phyloP scores from a whole-genome alignment of 2,329 filamentous ascomycete genomes.

The Trichothecium sympodiale region DNA sequence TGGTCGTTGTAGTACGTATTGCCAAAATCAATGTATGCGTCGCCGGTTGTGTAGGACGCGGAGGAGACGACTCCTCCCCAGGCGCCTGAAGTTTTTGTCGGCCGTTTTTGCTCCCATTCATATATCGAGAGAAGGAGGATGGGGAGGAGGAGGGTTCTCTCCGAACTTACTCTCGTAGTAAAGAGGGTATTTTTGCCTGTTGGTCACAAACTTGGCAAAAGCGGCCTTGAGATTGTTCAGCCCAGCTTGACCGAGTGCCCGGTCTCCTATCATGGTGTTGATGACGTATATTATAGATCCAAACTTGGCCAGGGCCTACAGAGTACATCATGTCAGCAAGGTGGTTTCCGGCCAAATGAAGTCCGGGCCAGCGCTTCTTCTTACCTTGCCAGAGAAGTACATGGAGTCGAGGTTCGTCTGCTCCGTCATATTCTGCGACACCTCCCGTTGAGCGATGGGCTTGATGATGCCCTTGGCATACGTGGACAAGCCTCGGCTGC shows the following conservation, averaged over 20 bases:
- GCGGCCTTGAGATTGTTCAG: constrained; percentile 52
- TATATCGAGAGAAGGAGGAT: too few relatives aligned
- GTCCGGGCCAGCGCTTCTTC: constrained; percentile 5
- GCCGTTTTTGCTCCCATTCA: too few relatives aligned
- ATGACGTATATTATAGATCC: constrained; percentile 56
- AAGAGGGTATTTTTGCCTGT: constrained; percentile 55
- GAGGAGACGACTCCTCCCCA: constrained; percentile 78
- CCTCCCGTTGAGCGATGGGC: constrained; percentile 53
- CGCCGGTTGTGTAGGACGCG: constrained; percentile 57
- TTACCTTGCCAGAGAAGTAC: constrained; percentile 82
- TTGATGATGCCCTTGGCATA: constrained; percentile 29
- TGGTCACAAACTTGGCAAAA: constrained; percentile 54
- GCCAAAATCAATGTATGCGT: constrained; percentile 71
- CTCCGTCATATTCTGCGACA: constrained; percentile 60
- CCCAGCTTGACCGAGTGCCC: constrained; percentile 42
- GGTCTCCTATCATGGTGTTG: constrained; percentile 50
- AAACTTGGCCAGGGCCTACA: constrained; percentile 61
- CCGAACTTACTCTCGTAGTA: constrained; percentile 48
- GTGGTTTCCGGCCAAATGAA: too few relatives aligned
- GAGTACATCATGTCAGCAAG: background rate
- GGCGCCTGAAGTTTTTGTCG: constrained; percentile 27
- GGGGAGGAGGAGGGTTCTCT: too few relatives aligned
- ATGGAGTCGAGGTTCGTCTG: constrained; percentile 73
- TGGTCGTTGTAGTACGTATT: constrained; percentile 77
- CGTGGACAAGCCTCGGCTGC: background rate